phyloP scores from a whole-genome alignment of 2,329 filamentous ascomycete species.

The Aspergillus fumigatiaffinis region DNA sequence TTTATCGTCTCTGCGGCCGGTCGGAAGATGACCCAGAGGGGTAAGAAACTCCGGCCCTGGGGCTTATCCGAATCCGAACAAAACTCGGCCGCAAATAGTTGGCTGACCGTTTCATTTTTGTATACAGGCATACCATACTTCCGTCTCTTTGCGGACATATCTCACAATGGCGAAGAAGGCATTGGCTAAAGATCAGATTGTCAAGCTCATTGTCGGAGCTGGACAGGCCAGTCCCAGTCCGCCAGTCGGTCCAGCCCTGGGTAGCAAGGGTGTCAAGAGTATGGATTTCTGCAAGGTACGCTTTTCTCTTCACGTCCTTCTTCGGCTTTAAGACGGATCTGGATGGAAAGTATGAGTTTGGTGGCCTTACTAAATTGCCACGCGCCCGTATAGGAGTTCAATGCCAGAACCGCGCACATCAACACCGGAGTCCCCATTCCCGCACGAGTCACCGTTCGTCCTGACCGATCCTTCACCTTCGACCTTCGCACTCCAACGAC shows the following conservation, averaged over 20 bases:
- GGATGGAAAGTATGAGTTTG: too few species aligned
- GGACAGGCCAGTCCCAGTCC: slow-evolving; percentile 93
- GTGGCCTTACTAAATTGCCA: not conserved
- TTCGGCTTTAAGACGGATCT: not conserved
- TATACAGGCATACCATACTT: not conserved
- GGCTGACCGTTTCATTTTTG: not conserved
- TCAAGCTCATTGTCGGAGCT: slow-evolving; percentile 96
- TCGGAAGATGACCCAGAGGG: not conserved
- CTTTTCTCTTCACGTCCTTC: not conserved
- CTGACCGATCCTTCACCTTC: slow-evolving; percentile 90
- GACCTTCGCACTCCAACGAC: slow-evolving; percentile 93
- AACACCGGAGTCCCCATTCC: slow-evolving; percentile 79
- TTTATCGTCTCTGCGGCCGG: not conserved
- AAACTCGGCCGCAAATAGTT: slow-evolving; percentile 14
- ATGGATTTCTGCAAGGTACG: slow-evolving; percentile 99
- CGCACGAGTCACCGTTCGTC: slow-evolving; percentile 83
- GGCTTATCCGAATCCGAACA: slow-evolving; percentile 8
- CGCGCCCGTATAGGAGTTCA: slow-evolving; percentile 73
- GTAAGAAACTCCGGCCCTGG: slow-evolving; percentile 17
- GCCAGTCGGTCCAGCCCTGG: slow-evolving; percentile 91
- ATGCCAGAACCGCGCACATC: slow-evolving; percentile 86
- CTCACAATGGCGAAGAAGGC: slow-evolving; percentile 50
- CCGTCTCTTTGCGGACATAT: not conserved
- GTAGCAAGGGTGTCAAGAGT: slow-evolving; percentile 96
- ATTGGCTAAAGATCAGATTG: slow-evolving; percentile 64